Conservation (phyloP, 768 basidiomycete species). For the Lactarius pseudohatsudake region DNA sequence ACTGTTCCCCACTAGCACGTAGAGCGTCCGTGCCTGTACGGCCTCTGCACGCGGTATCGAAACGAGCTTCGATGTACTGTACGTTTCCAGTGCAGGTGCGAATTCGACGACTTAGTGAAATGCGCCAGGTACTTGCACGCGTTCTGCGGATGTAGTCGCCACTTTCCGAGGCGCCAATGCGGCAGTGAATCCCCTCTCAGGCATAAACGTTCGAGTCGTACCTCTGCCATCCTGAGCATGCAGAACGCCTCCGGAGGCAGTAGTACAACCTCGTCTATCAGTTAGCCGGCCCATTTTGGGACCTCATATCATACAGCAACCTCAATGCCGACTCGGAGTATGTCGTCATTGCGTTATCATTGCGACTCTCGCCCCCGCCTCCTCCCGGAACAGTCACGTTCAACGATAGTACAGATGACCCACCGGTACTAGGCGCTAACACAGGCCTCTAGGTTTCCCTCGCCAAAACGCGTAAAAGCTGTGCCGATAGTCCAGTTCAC, state of each 20-base stretch:
- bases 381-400: slow-evolving; percentile 14
- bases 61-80: background rate
- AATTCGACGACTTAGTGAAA: slow-evolving; percentile 10
- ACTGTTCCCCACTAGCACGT: slow-evolving; percentile 9
- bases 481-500: slow-evolving; percentile 10
- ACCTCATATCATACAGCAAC: slow-evolving; percentile 22
- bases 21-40: slow-evolving; percentile 6
- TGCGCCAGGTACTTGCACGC: background rate
- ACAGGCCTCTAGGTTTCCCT: slow-evolving; percentile 20
- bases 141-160: background rate
- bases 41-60: slow-evolving; percentile 8
- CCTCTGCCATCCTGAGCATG: background rate
- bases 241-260: slow-evolving; percentile 15
- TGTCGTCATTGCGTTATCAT: background rate
- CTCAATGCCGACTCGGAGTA: slow-evolving; percentile 2
- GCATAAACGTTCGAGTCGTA: background rate
- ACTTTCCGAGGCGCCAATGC: no score
- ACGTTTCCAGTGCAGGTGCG: background rate
- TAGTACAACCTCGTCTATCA: slow-evolving; percentile 15
- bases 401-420: slow-evolving; percentile 13
- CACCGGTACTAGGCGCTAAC: slow-evolving; percentile 1
- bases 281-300: slow-evolving; percentile 1
- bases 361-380: no score
- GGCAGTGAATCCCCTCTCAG: background rate
- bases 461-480: slow-evolving; percentile 18